phyloP scores from a whole-genome alignment of 352 stramenopile species.

The Phytophthora syringae region DNA sequence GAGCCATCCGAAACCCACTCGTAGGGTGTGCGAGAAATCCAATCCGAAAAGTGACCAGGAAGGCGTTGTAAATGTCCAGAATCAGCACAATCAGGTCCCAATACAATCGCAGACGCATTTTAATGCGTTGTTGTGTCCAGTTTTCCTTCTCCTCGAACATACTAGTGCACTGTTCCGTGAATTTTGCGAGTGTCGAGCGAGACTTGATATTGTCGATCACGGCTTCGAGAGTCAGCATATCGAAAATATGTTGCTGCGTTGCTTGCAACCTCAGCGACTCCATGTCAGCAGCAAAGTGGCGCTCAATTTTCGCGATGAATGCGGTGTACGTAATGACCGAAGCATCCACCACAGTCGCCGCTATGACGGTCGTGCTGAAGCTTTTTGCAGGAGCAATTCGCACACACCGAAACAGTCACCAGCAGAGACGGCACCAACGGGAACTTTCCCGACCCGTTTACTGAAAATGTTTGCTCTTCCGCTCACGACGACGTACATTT shows the following conservation, averaged over 20 bases:
- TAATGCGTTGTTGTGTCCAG: slow-evolving; percentile 46
- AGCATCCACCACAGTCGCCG: slow-evolving; percentile 57
- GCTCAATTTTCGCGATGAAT: slow-evolving; percentile 56
- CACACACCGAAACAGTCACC: slow-evolving; percentile 70
- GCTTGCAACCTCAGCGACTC: slow-evolving; percentile 44
- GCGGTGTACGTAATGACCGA: slow-evolving; percentile 57
- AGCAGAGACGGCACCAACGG: slow-evolving; percentile 56
- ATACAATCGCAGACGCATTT: slow-evolving; percentile 62
- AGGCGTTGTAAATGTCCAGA: slow-evolving; percentile 72
- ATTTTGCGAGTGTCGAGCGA: slow-evolving; percentile 47
- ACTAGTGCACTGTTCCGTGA: slow-evolving; percentile 57
- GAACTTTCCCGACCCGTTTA: slow-evolving; percentile 42
- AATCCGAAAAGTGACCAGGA: slow-evolving; percentile 77
- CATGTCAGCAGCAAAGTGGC: slow-evolving; percentile 52
- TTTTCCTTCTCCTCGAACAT: slow-evolving; percentile 71
- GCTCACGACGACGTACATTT: slow-evolving; percentile 74
- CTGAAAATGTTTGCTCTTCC: slow-evolving; percentile 69
- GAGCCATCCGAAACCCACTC: slow-evolving; percentile 12
- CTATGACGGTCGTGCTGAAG: slow-evolving; percentile 56
- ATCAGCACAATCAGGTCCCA: slow-evolving; percentile 65
- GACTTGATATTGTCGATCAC: slow-evolving; percentile 61
- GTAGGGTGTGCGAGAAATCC: slow-evolving; percentile 55
- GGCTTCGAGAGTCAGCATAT: slow-evolving; percentile 53
- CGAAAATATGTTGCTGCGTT: slow-evolving; percentile 54
- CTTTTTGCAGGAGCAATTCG: slow-evolving; percentile 72